Percentiles rank a stretch among this genome's conserved stretches.
These are phyloP conservation scores for Phialocephala subalpina DNA, from an alignment of 2,329 filamentous ascomycete species.

Conservation along the genomic window DNA sequence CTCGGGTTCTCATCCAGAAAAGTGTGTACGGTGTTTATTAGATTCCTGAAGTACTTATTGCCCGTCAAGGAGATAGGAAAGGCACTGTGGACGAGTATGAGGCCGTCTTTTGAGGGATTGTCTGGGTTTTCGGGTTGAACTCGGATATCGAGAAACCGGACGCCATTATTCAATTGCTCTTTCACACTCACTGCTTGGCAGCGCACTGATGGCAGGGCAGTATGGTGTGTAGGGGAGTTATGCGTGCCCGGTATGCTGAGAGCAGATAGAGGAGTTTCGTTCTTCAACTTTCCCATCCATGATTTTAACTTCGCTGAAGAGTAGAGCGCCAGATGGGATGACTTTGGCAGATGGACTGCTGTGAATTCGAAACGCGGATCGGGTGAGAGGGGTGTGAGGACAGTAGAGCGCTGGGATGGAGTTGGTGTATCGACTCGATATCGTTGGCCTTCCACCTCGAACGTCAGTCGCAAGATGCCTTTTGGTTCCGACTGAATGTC, in stretches of 20 bases:
- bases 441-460: slow-evolving; percentile 68
- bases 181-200: slow-evolving; percentile 84
- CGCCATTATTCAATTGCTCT: slow-evolving; percentile 85
- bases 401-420: slow-evolving; percentile 63
- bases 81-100: slow-evolving; percentile 86
- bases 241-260: slow-evolving; percentile 95
- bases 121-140: slow-evolving; percentile 71
- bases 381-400: slow-evolving; percentile 64
- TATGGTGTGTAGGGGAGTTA: slow-evolving; percentile 87
- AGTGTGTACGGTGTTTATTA: slow-evolving; percentile 74
- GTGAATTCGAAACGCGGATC: slow-evolving; percentile 66
- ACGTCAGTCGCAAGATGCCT: slow-evolving; percentile 77
- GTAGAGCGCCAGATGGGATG: slow-evolving; percentile 68
- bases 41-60: slow-evolving; percentile 77
- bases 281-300: slow-evolving; percentile 84
- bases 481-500: slow-evolving; percentile 66
- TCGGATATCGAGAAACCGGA: slow-evolving; percentile 93
- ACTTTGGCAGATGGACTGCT: slow-evolving; percentile 67
- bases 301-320: slow-evolving; percentile 72
- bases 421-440: slow-evolving; percentile 80
- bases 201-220: slow-evolving; percentile 88
- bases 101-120: slow-evolving; percentile 66
- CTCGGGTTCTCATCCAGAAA: slow-evolving; percentile 82
- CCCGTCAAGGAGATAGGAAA: slow-evolving; percentile 90
- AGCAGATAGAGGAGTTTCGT: slow-evolving; percentile 76